These are phyloP conservation scores for Cordia subcordata DNA, from an alignment of 257 asterid genomes.

Conservation along the genomic window DNA sequence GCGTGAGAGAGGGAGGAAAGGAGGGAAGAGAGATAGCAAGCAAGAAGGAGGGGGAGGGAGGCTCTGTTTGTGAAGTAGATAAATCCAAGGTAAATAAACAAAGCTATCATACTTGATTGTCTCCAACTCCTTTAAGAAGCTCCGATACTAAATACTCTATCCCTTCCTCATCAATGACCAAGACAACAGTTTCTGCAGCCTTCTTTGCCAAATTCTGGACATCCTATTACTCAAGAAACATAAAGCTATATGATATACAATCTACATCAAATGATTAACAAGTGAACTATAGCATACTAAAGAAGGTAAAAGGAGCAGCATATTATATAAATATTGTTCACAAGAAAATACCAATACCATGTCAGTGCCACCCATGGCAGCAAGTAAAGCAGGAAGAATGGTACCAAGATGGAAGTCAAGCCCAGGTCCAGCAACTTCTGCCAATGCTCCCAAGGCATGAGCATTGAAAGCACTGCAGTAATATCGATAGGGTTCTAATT, in stretches of 20 bases:
- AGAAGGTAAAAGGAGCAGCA: not conserved
- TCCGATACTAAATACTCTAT: slow-evolving; percentile 71
- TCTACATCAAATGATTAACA: too few species aligned
- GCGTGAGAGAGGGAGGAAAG: not conserved
- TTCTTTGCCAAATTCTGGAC: slow-evolving; percentile 64
- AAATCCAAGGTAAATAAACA: slow-evolving; percentile 10
- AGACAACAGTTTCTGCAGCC: slow-evolving; percentile 93
- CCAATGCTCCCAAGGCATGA: slow-evolving; percentile 98
- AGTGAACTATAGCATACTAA: not conserved
- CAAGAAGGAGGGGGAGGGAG: not conserved
- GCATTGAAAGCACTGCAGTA: slow-evolving; percentile 85
- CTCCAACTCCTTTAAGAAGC: slow-evolving; percentile 85
- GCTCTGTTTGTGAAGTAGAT: not conserved
- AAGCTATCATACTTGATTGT: slow-evolving; percentile 59
- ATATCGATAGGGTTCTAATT: slow-evolving; percentile 16
- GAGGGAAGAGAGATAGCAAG: slow-evolving; percentile 7
- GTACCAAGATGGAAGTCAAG: slow-evolving; percentile 86
- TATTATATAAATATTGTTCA: not conserved
- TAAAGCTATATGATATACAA: not conserved
- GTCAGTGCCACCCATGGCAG: slow-evolving; percentile 68
- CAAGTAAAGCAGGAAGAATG: slow-evolving; percentile 82
- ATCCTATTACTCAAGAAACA: slow-evolving; percentile 38
- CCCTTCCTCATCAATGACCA: slow-evolving; percentile 94
- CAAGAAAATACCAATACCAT: slow-evolving; percentile 36
- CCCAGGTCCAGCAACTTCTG: slow-evolving; percentile 98